Percentiles rank a stretch among this genome's conserved stretches.
Conservation (phyloP, 2,329 filamentous ascomycete genomes). For the Paecilomyces niveus region DNA sequence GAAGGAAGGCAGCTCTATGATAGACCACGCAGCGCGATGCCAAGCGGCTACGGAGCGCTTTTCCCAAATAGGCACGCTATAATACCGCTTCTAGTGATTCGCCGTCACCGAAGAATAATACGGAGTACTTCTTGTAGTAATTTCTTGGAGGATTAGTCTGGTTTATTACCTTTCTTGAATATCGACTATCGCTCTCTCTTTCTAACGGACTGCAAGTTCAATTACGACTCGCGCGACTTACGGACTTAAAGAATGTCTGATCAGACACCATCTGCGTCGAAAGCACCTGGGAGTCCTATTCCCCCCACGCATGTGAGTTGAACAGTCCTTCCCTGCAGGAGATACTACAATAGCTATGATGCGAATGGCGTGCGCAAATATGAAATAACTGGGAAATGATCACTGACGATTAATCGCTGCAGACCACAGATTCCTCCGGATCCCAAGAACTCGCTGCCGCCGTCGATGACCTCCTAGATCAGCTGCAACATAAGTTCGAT, state of each 20-base stretch:
- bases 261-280: background rate
- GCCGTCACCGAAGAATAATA: background rate
- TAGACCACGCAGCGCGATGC: too few relatives aligned
- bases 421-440: constrained; percentile 11
- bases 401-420: too few relatives aligned
- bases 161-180: background rate
- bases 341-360: background rate
- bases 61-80: too few relatives aligned
- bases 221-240: background rate
- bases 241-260: background rate
- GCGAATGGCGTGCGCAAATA: background rate
- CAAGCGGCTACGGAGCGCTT: too few relatives aligned
- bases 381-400: too few relatives aligned
- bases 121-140: background rate
- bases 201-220: background rate
- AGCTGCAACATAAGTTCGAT: constrained; percentile 77
- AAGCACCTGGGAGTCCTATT: background rate
- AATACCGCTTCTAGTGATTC: too few relatives aligned
- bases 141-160: constrained; percentile 5
- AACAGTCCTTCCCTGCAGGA: background rate
- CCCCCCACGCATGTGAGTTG: background rate
- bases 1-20: too few relatives aligned
- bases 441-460: constrained; percentile 60
- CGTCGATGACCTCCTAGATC: constrained; percentile 79
- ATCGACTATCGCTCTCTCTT: background rate